Percentiles rank a stretch among this genome's conserved stretches.
These are phyloP conservation scores for Pseudoperonospora humuli DNA, from an alignment of 352 stramenopile genomes.

Conservation along the genomic window DNA sequence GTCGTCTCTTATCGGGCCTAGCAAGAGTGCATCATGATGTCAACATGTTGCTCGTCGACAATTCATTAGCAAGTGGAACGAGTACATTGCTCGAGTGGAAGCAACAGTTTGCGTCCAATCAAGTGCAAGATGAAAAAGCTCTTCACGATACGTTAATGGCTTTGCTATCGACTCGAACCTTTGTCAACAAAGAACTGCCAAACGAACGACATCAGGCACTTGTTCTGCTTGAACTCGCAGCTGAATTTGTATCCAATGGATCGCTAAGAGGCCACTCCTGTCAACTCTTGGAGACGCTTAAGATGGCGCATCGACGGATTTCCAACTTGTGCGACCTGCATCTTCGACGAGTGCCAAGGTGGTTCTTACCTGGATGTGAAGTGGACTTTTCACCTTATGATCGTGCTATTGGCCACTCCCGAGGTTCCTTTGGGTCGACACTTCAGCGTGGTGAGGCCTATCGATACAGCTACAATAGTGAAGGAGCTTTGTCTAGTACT, in stretches of 20 bases:
- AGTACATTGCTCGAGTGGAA: conserved; percentile 39
- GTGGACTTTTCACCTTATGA: conserved; percentile 41
- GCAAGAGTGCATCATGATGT: conserved; percentile 34
- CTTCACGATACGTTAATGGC: conserved; percentile 49
- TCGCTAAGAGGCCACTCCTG: conserved; percentile 35
- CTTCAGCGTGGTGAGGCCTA: conserved; percentile 49
- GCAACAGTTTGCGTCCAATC: conserved; percentile 37
- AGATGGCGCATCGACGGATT: conserved; percentile 53
- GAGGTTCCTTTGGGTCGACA: conserved; percentile 38
- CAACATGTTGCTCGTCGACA: conserved; percentile 26
- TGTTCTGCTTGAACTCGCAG: conserved; percentile 48
- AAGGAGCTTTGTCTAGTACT: conserved; percentile 18
- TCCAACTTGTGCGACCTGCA: conserved; percentile 41
- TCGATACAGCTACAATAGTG: conserved; percentile 33
- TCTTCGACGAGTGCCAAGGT: conserved; percentile 44
- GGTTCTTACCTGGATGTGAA: conserved; percentile 43
- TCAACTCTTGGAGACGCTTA: conserved; percentile 50
- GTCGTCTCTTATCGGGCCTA: conserved; percentile 33
- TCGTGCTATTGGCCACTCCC: conserved; percentile 23
- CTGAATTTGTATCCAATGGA: conserved; percentile 31
- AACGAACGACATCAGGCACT: conserved; percentile 43
- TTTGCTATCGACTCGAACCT: conserved; percentile 41
- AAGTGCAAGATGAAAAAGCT: conserved; percentile 46
- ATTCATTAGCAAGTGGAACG: conserved; percentile 18
- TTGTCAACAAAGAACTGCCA: conserved; percentile 48